Percentiles rank a stretch among this genome's conserved stretches.
Evolutionary conservation across 2,329 filamentous ascomycete species (phyloP).

Genomic region (Acrocalymma vagum): DNA sequence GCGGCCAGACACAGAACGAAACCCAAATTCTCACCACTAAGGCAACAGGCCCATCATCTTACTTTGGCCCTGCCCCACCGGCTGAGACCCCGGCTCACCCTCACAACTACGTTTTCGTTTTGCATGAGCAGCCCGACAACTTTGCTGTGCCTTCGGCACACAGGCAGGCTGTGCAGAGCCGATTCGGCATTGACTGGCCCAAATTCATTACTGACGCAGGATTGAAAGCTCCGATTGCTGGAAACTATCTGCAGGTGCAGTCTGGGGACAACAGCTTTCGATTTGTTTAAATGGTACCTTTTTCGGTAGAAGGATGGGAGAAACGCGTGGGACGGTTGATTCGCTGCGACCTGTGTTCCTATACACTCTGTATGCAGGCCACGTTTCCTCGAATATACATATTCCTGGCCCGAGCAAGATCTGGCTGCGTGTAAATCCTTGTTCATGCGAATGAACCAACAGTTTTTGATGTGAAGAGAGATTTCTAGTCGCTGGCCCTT

Average conservation of each 20-base stretch:
- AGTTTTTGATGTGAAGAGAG: too few relatives aligned
- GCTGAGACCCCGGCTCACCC: constrained; percentile 35
- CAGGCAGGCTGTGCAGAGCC: constrained; percentile 23
- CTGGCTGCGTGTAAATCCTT: too few relatives aligned
- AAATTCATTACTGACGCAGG: constrained; percentile 33
- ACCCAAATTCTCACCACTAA: constrained; percentile 32
- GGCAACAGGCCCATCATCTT: constrained; percentile 35
- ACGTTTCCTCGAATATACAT: too few relatives aligned
- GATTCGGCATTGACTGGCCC: constrained; percentile 29
- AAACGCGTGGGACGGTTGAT: too few relatives aligned
- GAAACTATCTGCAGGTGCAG: constrained; percentile 34
- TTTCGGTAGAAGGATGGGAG: too few relatives aligned
- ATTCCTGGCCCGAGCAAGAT: too few relatives aligned
- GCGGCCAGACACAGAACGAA: constrained; percentile 29
- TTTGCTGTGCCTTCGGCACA: constrained; percentile 32
- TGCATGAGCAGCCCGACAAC: constrained; percentile 37
- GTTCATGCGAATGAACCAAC: too few relatives aligned
- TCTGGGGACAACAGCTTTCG: constrained; percentile 35
- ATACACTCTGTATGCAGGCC: too few relatives aligned
- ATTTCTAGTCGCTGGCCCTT: too few relatives aligned
- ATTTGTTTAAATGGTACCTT: too few relatives aligned
- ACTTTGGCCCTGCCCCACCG: constrained; percentile 40
- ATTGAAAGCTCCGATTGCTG: constrained; percentile 25
- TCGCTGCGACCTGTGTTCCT: too few relatives aligned
- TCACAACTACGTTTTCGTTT: constrained; percentile 40